These are phyloP conservation scores for Coemansia sp. DNA, from an alignment of 192 early-diverging fungal species.

Conservation along the genomic window DNA sequence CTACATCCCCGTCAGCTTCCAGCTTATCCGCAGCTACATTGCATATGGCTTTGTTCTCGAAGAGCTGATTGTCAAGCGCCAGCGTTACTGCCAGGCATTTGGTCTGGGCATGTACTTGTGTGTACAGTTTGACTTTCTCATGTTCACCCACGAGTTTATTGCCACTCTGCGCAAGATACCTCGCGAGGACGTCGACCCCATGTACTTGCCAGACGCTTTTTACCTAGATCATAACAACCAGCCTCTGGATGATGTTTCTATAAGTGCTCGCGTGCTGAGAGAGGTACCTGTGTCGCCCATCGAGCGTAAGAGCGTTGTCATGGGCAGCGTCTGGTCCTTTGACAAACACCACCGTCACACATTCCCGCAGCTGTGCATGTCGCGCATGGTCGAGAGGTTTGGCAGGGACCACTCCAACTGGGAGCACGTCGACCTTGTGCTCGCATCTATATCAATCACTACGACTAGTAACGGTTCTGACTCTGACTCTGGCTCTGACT, in stretches of 20 bases:
- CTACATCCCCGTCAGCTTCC: constrained; percentile 83
- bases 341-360: constrained; percentile 48
- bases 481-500: constrained; percentile 9
- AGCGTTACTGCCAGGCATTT: constrained; percentile 82
- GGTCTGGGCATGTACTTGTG: constrained; percentile 85
- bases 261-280: constrained; percentile 24
- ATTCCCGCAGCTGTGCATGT: constrained; percentile 70
- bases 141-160: constrained; percentile 93
- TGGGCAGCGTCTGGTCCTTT: constrained; percentile 91
- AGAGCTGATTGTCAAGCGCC: constrained; percentile 84
- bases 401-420: constrained; percentile 76
- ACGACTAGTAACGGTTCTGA: neutral
- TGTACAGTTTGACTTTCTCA: constrained; percentile 85
- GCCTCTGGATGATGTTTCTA: neutral
- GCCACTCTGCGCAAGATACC: constrained; percentile 74
- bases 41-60: constrained; percentile 83
- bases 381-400: constrained; percentile 86
- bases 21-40: constrained; percentile 78
- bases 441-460: neutral
- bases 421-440: constrained; percentile 67
- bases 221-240: constrained; percentile 6
- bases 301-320: constrained; percentile 78
- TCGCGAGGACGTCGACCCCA: constrained; percentile 48
- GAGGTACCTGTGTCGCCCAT: constrained; percentile 73
- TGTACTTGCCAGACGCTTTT: constrained; percentile 38